Base-by-base conservation (phyloP, 1,284 basidiomycete genomes). In the Ceratobasidium theobromae region DNA sequence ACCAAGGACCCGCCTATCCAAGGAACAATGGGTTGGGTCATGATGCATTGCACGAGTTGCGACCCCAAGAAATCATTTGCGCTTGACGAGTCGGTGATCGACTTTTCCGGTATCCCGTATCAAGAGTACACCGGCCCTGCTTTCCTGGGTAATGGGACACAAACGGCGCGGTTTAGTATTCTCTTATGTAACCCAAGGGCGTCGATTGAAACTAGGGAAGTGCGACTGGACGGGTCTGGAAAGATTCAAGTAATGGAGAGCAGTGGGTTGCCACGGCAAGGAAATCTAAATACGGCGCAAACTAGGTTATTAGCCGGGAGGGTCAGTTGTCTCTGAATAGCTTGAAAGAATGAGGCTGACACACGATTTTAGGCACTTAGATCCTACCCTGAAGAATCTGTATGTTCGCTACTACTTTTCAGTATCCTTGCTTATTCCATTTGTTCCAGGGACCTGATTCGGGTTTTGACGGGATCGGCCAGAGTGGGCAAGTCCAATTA, bases 1-100 rank as follows among this genome's bases (percentile, higher is more conserved):
- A 65, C 38, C 16, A n/a, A 28, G 9, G 60, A 45, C 21, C 60
- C 60, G 16, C 25, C 40, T 18, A 53, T 18, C 12, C 25, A 25
- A 21, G 60, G 60, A 14, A 38, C 28, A 3, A 65, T 30, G 60
- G 60, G 45, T 25, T 65, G 60, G 60, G 35, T 65, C 12, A 27
- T 65, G n/a, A 16, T 30, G 9, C 57, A 60, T n/a, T 60, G 57
- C 23, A 49, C 38, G 1, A 43, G 38, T 18, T 53, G 60, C 45
- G 21, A 48, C 11, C 21, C 45, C 4, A 21, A 23, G 11, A 25
- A 43, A 4, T 18, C 45, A 27, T 9, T 11, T 0, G 5, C 23
- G 32, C 1, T 23, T 1, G 38, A 53, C 11, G 2, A 3, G 33
- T 38, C 48, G 23, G 35, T 16, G 9, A 40, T 65, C n/a, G 38